These are phyloP conservation scores for Mallotus japonicus DNA, from an alignment of 441 rosid genomes.

Conservation along the genomic window DNA sequence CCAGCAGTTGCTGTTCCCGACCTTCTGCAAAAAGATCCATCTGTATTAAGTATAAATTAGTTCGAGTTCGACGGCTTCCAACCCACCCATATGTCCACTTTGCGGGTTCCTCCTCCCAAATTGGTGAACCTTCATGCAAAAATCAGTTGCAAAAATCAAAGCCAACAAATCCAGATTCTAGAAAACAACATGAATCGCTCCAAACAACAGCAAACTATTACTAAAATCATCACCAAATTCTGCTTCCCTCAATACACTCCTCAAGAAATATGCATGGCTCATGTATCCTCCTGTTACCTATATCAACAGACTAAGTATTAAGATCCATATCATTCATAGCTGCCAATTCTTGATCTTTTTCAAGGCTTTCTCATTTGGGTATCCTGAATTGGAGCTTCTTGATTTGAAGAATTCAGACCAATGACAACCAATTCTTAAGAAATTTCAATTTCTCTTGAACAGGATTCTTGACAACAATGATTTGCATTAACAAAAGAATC, in stretches of 20 bases:
- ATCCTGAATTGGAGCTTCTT: not conserved
- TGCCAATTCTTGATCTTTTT: not conserved
- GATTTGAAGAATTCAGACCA: not conserved
- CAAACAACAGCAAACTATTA: slow-evolving; percentile 42
- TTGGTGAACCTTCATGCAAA: no score
- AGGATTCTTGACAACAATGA: not conserved
- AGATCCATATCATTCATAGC: slow-evolving; percentile 23
- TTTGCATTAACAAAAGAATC: not conserved
- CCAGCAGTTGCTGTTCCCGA: slow-evolving; percentile 47
- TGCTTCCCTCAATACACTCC: slow-evolving; percentile 51
- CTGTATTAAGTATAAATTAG: no score
- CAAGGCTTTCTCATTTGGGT: not conserved
- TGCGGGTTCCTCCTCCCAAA: no score
- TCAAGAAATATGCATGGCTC: slow-evolving; percentile 64
- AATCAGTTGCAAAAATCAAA: no score
- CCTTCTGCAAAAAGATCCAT: no score
- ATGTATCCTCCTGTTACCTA: slow-evolving; percentile 27
- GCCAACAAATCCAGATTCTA: slow-evolving; percentile 65
- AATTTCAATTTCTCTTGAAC: not conserved
- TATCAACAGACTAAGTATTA: slow-evolving; percentile 21
- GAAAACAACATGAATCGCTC: slow-evolving; percentile 68
- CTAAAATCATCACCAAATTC: slow-evolving; percentile 40
- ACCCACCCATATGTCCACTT: no score
- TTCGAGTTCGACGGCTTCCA: no score
- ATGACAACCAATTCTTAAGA: slow-evolving; percentile 1